Base-by-base conservation (phyloP, 1,284 basidiomycete species). In the Xerocomus nothofagi region DNA sequence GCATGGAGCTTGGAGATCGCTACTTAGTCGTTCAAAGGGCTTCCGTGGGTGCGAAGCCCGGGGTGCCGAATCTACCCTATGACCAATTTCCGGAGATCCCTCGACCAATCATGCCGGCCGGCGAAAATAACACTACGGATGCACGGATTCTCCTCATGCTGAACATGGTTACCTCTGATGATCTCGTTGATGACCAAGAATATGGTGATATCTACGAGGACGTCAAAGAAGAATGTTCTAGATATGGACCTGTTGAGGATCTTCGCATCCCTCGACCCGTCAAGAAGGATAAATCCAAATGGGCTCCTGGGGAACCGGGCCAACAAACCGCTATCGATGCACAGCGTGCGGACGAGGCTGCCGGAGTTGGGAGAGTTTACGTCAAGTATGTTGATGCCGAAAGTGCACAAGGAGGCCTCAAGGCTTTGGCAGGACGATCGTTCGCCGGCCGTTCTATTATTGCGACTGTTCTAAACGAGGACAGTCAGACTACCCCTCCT, bases 81-180 rank as follows among this genome's bases (percentile, higher is more conserved):
- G 86, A 88, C 47, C 78, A 81, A 58, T 84, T 85, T 72, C 82
- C 83, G 24, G 86, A 87, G 66, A 82, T 90, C 44, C 84, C 86
- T 54, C 82, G 87, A 42, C 88, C 90, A 20, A 91, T 91, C 65
- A 84, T 93, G 75, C 88, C 89, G 49, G 87, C 88, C 8, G 84
- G 84, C 49, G 82, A 87, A 57, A 73, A 75, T 44, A 78, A 76
- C 39, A 72, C 71, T 27, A 72, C 71, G 11, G 79, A 86, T 38
- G 84, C 87, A 14, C 84, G 90, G 37, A 94, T 96, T 66, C 81
- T 99, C 66, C 86, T 98, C 65, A 91, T 99, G 87, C 77, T 99
- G 65, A 99, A 99, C 79, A 99, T 99, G 97, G 94, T 99, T 56
- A 92, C 91, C 0, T 72, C 91, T 3, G 96, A 99, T 49, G 96